Evolutionary conservation across 768 basidiomycete genomes (phyloP).

Genomic region (Boletellus sp.): DNA sequence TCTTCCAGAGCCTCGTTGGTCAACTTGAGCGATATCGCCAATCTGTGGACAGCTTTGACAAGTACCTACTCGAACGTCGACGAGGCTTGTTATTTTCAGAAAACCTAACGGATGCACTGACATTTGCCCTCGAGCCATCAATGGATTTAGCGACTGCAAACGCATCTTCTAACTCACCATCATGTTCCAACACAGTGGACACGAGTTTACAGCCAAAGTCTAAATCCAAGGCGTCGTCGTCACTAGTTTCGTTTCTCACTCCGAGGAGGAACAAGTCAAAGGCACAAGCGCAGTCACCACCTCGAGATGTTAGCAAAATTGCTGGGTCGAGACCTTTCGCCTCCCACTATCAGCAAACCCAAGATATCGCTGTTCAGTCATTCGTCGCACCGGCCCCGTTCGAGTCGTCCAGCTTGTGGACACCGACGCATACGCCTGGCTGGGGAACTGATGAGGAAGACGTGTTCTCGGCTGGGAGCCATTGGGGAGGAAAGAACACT

Average conservation of each 20-base stretch:
- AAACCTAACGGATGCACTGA: constrained; percentile 86
- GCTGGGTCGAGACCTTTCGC: constrained; percentile 75
- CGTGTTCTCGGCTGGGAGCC: constrained; percentile 51
- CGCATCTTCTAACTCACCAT: constrained; percentile 18
- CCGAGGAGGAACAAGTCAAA: constrained; percentile 64
- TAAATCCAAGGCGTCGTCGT: constrained; percentile 52
- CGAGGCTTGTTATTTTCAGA: constrained; percentile 89
- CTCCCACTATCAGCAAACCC: constrained; percentile 78
- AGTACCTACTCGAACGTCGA: constrained; percentile 77
- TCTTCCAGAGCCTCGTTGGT: constrained; percentile 74
- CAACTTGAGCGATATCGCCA: constrained; percentile 81
- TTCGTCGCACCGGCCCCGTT: constrained; percentile 56
- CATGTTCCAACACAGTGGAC: constrained; percentile 29
- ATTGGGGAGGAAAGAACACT: constrained; percentile 38
- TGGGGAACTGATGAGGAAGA: constrained; percentile 69
- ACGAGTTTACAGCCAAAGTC: constrained; percentile 42
- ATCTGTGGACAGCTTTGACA: constrained; percentile 76
- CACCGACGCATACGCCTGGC: constrained; percentile 44
- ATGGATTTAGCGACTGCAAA: constrained; percentile 36
- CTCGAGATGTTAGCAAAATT: constrained; percentile 38
- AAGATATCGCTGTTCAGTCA: constrained; percentile 66
- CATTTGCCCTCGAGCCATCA: constrained; percentile 61
- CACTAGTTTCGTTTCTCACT: constrained; percentile 74
- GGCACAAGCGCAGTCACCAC: constrained; percentile 41
- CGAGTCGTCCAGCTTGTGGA: constrained; percentile 57